phyloP scores from a whole-genome alignment of 108 stramenopile genomes.

The Aurantiochytrium sp. region DNA sequence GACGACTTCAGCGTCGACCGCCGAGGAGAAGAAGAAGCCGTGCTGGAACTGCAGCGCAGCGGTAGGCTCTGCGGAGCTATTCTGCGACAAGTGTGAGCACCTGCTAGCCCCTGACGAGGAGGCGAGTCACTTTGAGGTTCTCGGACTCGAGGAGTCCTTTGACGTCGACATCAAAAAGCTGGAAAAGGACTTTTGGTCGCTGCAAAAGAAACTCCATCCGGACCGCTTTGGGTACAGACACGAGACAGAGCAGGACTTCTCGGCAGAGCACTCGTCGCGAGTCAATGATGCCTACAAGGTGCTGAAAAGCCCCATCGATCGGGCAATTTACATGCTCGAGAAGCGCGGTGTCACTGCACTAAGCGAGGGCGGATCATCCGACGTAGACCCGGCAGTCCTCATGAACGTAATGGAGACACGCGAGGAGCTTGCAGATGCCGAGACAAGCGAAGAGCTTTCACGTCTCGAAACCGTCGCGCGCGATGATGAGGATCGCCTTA shows the following conservation, averaged over 20 bases:
- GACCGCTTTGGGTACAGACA: not conserved
- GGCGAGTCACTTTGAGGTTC: not conserved
- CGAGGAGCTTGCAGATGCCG: not conserved
- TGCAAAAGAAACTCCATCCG: slow-evolving; percentile 8
- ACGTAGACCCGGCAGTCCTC: not conserved
- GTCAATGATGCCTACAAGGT: slow-evolving; percentile 11
- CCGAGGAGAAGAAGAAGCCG: not conserved
- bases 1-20: not conserved
- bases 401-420: not conserved
- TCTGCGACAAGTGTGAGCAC: not conserved
- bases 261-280: not conserved
- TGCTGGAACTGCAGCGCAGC: not conserved
- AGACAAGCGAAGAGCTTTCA: not conserved
- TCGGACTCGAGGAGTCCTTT: not conserved
- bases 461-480: not conserved
- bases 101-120: not conserved
- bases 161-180: not conserved
- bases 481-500: not conserved
- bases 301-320: not conserved
- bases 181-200: not conserved
- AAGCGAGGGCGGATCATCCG: not conserved
- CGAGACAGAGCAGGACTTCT: slow-evolving; percentile 5
- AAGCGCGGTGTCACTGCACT: not conserved
- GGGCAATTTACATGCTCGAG: not conserved
- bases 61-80: not conserved